These are phyloP conservation scores for Puccinia triticina DNA, from an alignment of 1,284 basidiomycete genomes.

Conservation along the genomic window DNA sequence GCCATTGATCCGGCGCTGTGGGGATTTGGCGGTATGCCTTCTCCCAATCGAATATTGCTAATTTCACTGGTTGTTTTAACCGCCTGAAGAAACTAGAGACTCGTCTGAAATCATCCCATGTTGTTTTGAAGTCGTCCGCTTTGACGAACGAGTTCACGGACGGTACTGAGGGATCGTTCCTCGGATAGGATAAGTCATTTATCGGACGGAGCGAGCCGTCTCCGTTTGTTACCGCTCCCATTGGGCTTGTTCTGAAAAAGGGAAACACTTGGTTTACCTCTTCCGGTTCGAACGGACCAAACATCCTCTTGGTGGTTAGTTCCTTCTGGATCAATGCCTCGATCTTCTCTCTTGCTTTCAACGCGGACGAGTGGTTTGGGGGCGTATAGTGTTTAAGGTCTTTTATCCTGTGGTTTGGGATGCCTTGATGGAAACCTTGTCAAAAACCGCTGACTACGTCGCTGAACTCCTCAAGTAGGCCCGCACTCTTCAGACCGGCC, in stretches of 20 bases:
- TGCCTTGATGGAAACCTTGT: not conserved
- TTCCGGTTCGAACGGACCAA: not conserved
- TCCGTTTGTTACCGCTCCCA: not conserved
- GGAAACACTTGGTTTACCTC: not conserved
- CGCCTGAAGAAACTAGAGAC: not conserved
- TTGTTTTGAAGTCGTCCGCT: not conserved
- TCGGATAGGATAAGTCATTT: slow-evolving; percentile 10
- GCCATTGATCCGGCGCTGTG: slow-evolving; percentile 16
- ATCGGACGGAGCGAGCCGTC: not conserved
- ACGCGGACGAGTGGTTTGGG: not conserved
- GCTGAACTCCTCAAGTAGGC: not conserved
- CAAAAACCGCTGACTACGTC: not conserved
- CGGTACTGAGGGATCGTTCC: not conserved
- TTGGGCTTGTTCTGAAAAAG: slow-evolving; percentile 1
- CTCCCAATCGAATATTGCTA: slow-evolving; percentile 6
- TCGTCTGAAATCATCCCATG: slow-evolving; percentile 1
- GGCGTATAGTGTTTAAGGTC: not conserved
- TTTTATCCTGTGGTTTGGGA: not conserved
- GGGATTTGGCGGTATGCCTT: slow-evolving; percentile 17
- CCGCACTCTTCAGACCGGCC: not conserved
- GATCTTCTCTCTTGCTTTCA: not conserved
- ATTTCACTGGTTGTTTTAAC: not conserved
- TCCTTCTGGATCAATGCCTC: not conserved
- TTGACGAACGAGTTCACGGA: slow-evolving; percentile 6
- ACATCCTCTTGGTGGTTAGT: not conserved